A percentile compares a stretch with the other conserved stretches of the same genome.
Evolutionary conservation across 768 basidiomycete genomes (phyloP).

Genomic region (Pulveroboletus sp.): DNA sequence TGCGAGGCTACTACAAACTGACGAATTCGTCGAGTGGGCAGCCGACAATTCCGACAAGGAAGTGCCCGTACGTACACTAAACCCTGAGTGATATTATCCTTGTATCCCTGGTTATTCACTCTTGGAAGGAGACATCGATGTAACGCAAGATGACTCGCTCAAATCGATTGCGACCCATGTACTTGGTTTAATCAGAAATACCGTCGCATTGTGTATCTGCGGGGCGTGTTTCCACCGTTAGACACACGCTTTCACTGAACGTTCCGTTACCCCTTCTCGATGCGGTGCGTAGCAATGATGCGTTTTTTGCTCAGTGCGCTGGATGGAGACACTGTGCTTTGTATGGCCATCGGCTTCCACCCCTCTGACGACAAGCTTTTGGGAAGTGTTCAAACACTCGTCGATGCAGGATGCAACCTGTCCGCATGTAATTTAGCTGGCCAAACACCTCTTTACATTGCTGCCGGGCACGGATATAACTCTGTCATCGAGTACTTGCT

Average conservation of each 20-base stretch:
- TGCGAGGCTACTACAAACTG: constrained; percentile 2
- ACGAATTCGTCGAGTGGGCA: constrained; percentile 12
- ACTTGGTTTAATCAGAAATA: background rate
- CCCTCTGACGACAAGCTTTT: background rate
- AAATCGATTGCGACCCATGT: background rate
- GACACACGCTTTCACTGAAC: background rate
- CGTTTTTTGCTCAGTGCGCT: background rate
- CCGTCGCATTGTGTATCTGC: background rate
- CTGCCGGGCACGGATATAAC: background rate
- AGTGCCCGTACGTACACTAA: background rate
- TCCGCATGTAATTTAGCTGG: background rate
- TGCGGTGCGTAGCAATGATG: background rate
- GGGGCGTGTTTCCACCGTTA: background rate
- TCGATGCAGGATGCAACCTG: constrained; percentile 8
- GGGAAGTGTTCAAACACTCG: background rate
- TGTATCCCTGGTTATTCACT: no score
- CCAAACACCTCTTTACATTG: background rate
- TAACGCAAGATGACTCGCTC: constrained; percentile 1
- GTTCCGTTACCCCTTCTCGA: background rate
- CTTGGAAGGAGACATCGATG: background rate
- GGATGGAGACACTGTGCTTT: background rate
- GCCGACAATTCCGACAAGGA: background rate
- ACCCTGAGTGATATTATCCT: background rate
- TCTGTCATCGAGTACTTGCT: constrained; percentile 1
- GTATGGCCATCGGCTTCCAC: background rate